Evolutionary conservation across 75 land plant species (phyloP).

Genomic region (Ceratopteris richardii): DNA sequence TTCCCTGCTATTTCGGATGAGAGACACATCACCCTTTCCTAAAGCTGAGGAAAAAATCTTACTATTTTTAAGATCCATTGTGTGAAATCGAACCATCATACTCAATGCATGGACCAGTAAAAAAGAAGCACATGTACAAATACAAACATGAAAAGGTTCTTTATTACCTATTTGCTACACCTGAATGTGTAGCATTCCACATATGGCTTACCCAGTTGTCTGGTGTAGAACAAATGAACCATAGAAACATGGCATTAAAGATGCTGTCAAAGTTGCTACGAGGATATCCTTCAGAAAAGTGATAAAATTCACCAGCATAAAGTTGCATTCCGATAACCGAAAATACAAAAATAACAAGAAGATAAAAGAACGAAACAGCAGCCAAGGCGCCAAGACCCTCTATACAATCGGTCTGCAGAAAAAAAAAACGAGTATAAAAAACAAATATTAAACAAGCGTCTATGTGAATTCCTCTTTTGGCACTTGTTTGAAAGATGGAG

Average conservation of each 20-base stretch:
- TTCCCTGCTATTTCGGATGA: too few species aligned
- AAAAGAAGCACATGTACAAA: too few species aligned
- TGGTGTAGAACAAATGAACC: conserved; percentile 31
- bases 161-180: conserved; percentile 15
- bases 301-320: conserved; percentile 19
- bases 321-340: conserved; percentile 31
- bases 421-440: too few species aligned
- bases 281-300: conserved; percentile 25
- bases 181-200: conserved; percentile 29
- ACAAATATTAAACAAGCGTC: neutral
- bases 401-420: conserved; percentile 26
- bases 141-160: too few species aligned
- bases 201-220: conserved; percentile 33
- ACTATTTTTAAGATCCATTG: too few species aligned
- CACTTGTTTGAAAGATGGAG: conserved; percentile 1
- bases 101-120: too few species aligned
- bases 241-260: conserved; percentile 14
- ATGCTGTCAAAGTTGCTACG: conserved; percentile 26
- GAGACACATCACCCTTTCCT: too few species aligned
- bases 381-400: conserved; percentile 15
- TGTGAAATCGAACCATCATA: too few species aligned
- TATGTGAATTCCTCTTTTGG: too few species aligned
- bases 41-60: too few species aligned
- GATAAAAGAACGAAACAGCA: conserved; percentile 24
- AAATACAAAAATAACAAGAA: conserved; percentile 18